These are phyloP conservation scores for Prillingera fragicola DNA, from an alignment of 1,284 basidiomycete genomes.

Conservation along the genomic window DNA sequence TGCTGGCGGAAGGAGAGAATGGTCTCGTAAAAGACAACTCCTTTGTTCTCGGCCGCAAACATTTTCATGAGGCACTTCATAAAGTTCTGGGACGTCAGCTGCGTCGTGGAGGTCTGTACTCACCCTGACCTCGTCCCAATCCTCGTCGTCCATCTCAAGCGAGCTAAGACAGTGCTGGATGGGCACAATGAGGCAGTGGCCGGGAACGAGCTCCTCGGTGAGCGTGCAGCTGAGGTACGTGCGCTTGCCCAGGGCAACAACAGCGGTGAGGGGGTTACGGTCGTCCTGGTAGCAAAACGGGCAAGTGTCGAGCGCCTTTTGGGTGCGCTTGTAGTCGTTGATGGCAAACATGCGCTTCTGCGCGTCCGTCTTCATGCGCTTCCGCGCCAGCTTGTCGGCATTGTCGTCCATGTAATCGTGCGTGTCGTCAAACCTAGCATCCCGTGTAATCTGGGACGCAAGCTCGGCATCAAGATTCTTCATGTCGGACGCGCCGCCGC, in stretches of 20 bases:
- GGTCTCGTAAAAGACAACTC: slow-evolving; percentile 91
- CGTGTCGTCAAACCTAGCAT: slow-evolving; percentile 80
- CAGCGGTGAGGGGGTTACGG: slow-evolving; percentile 67
- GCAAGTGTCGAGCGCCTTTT: slow-evolving; percentile 81
- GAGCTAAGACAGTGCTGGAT: slow-evolving; percentile 87
- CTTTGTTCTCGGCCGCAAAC: slow-evolving; percentile 81
- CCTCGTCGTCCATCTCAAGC: slow-evolving; percentile 93
- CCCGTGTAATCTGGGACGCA: slow-evolving; percentile 77
- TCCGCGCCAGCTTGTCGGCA: slow-evolving; percentile 80
- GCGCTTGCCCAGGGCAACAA: slow-evolving; percentile 84
- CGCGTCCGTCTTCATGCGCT: slow-evolving; percentile 91
- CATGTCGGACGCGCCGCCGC: slow-evolving; percentile 79
- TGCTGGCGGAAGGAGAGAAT: slow-evolving; percentile 79
- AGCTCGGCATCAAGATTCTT: slow-evolving; percentile 88
- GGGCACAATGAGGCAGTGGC: slow-evolving; percentile 92
- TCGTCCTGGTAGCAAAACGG: slow-evolving; percentile 84
- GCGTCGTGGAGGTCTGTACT: slow-evolving; percentile 34
- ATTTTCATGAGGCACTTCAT: slow-evolving; percentile 98
- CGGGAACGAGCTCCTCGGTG: slow-evolving; percentile 75
- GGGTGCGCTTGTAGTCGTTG: slow-evolving; percentile 90
- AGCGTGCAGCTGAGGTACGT: slow-evolving; percentile 82
- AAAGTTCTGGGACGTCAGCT: slow-evolving; percentile 66
- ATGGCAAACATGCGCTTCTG: slow-evolving; percentile 97
- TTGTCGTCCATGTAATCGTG: slow-evolving; percentile 96
- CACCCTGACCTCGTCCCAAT: slow-evolving; percentile 93